Evolutionary conservation across 306 rosid species (phyloP).

Genomic region (Parietaria judaica): DNA sequence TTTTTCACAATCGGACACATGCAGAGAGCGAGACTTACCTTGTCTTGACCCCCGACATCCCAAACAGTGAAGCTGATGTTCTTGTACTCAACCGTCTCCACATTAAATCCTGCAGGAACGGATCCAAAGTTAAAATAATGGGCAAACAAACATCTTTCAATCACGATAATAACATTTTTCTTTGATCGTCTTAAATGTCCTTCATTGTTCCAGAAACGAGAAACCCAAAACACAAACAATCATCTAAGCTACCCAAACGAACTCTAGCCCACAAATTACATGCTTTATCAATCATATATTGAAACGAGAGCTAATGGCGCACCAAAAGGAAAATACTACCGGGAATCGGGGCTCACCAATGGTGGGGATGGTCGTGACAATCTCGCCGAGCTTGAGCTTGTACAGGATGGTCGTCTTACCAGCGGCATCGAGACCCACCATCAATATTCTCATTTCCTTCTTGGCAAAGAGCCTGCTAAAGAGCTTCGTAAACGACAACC

Average conservation of each 20-base stretch:
- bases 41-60: slow-evolving; percentile 99
- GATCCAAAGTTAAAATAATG: slow-evolving; percentile 1
- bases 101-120: slow-evolving; percentile 68
- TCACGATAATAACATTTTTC: neutral
- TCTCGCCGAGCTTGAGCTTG: slow-evolving; percentile 93
- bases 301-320: neutral
- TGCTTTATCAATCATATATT: too few species aligned
- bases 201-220: neutral
- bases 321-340: neutral
- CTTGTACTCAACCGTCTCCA: slow-evolving; percentile 96
- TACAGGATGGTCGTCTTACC: slow-evolving; percentile 95
- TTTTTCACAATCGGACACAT: slow-evolving; percentile 16
- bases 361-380: slow-evolving; percentile 93
- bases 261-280: too few species aligned
- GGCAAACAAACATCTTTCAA: neutral
- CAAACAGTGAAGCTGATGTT: slow-evolving; percentile 99
- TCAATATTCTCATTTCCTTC: slow-evolving; percentile 90
- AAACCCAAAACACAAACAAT: too few species aligned
- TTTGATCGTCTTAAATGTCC: neutral
- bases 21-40: slow-evolving; percentile 34
- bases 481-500: slow-evolving; percentile 83
- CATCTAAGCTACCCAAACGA: too few species aligned
- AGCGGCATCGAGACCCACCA: slow-evolving; percentile 99
- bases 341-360: slow-evolving; percentile 43
- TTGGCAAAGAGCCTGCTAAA: slow-evolving; percentile 89